These are phyloP conservation scores for Anthracocystis setariae DNA, from an alignment of 1,284 basidiomycete genomes.

Conservation along the genomic window DNA sequence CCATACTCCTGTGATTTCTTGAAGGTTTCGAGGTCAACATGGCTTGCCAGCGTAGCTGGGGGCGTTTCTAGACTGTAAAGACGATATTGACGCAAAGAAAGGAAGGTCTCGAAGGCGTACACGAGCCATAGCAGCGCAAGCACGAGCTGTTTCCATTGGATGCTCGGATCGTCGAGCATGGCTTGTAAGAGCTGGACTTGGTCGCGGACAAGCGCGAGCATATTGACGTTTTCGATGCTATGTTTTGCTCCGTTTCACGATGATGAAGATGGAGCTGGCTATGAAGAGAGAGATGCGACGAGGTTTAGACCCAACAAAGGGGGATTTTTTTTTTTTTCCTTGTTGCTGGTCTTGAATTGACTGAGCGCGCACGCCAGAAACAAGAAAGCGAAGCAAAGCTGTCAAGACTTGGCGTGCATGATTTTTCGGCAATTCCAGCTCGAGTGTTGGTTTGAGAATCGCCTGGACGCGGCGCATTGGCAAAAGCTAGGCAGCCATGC, in stretches of 20 bases:
- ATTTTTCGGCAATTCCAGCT: too few species aligned
- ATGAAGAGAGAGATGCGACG: too few species aligned
- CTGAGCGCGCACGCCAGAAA: too few species aligned
- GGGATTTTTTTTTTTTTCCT: too few species aligned
- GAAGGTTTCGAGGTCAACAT: slow-evolving; percentile 81
- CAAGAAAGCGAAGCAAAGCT: too few species aligned
- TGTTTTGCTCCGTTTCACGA: not conserved
- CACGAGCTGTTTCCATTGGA: slow-evolving; percentile 79
- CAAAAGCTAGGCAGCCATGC: too few species aligned
- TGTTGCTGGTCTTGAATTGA: too few species aligned
- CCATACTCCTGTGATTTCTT: slow-evolving; percentile 91
- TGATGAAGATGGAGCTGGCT: not conserved
- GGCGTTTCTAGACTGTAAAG: slow-evolving; percentile 82
- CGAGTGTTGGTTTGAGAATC: too few species aligned
- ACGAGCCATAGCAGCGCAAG: slow-evolving; percentile 80
- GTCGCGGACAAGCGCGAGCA: slow-evolving; percentile 38
- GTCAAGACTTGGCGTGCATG: too few species aligned
- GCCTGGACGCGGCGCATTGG: too few species aligned
- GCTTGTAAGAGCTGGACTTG: slow-evolving; percentile 36
- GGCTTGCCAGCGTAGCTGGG: slow-evolving; percentile 77
- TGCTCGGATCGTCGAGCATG: slow-evolving; percentile 67
- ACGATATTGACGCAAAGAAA: slow-evolving; percentile 86
- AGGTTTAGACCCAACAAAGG: too few species aligned
- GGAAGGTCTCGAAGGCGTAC: slow-evolving; percentile 83
- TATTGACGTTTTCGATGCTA: not conserved